These are phyloP conservation scores for Hypocrella siamensis DNA, from an alignment of 2,329 filamentous ascomycete genomes.

Conservation along the genomic window DNA sequence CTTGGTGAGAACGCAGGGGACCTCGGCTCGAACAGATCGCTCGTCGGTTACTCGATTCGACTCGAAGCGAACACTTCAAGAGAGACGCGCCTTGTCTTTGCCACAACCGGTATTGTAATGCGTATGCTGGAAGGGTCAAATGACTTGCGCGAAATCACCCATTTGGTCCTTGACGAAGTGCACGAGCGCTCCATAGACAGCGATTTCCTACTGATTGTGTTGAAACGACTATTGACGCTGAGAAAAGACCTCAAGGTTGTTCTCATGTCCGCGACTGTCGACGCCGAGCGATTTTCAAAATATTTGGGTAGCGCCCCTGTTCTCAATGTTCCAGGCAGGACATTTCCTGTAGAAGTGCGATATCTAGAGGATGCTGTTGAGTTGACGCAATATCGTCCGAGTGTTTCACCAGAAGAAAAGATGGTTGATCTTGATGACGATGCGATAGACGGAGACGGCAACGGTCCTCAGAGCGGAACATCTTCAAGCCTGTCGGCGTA, in stretches of 20 bases:
- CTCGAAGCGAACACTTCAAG: constrained; percentile 74
- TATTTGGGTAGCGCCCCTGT: constrained; percentile 80
- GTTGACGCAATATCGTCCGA: constrained; percentile 56
- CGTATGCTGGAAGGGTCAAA: constrained; percentile 87
- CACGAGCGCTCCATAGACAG: constrained; percentile 95
- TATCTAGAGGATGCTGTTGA: constrained; percentile 92
- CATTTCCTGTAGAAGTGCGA: constrained; percentile 76
- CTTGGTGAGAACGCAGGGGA: constrained; percentile 74
- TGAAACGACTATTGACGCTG: constrained; percentile 64
- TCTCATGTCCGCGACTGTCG: constrained; percentile 94
- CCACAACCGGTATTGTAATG: constrained; percentile 87
- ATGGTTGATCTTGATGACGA: constrained; percentile 50
- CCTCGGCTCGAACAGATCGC: constrained; percentile 64
- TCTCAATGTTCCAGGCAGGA: constrained; percentile 79
- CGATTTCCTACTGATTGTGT: constrained; percentile 84
- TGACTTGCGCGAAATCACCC: constrained; percentile 77
- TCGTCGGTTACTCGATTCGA: constrained; percentile 89
- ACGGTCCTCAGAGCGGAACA: constrained; percentile 38
- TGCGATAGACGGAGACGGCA: constrained; percentile 30
- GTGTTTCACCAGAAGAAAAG: constrained; percentile 28
- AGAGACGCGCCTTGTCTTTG: constrained; percentile 76
- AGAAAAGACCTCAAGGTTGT: constrained; percentile 80
- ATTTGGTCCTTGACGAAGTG: constrained; percentile 92
- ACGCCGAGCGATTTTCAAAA: constrained; percentile 77
- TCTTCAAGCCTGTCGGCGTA: constrained; percentile 56